Evolutionary conservation across 2,329 filamentous ascomycete genomes (phyloP), one percentile per base, ranked within the genome.

Genomic region (Graphilbum ipis-grandicollis): DNA sequence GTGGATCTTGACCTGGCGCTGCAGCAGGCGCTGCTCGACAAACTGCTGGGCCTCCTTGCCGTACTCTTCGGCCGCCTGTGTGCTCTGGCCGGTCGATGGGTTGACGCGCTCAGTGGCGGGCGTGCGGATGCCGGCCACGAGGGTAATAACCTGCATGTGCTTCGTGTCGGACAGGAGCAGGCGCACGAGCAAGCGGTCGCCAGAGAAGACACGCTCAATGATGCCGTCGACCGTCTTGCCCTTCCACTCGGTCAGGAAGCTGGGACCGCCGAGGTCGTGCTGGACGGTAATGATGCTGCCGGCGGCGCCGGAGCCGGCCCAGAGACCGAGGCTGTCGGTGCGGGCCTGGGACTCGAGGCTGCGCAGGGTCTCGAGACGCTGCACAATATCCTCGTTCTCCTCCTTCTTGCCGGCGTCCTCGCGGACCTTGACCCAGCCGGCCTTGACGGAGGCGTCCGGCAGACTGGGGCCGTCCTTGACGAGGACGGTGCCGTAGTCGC

Each of bases 391-490:
- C 40, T 90, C 80, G 2, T 77, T 75, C 41, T 94, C 85, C 46
- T 94, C 86, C 52, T 88, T 90, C 46, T 79, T 78, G 43, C 85
- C 86, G 41, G 88, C 86, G 56, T 98, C 90, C 50, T 98, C 90
- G 44, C 90, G 76, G 41, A 98, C 71, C 60, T 90, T 93, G 44
- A 85, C 63, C 85, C 86, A 94, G 46, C 90, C 90, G 49, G 85
- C 82, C 52, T 83, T 76, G 44, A 96, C 74, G 40, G 80, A 69
- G 43, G 81, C 73, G 44, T 96, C 85, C 15, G 90, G 86, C 35
- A 98, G 58, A 39, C 72, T 64, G 23, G 73, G 73, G 35, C 84
- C 84, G 49, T 83, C 79, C 43, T 79, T 75, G 37, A 94, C 66
- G 44, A 72, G 71, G 42, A 84, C 76, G 44, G 75, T 69, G 45